A percentile compares a stretch with the other conserved stretches of the same genome.
These are phyloP conservation scores for Aegilops sharonensis DNA, from an alignment of 176 grass and related monocot species.

Conservation along the genomic window DNA sequence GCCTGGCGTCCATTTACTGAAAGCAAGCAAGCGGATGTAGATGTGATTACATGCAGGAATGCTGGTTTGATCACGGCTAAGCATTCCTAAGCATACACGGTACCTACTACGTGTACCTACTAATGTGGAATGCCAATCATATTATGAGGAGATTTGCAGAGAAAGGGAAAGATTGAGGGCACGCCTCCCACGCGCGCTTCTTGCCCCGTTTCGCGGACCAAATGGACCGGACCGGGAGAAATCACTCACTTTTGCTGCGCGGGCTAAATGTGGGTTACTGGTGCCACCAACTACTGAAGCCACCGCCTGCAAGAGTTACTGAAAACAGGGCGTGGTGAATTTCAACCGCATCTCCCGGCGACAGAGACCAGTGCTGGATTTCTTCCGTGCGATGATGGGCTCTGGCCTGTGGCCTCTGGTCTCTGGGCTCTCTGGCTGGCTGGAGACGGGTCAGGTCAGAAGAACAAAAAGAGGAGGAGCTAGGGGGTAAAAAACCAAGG, in stretches of 20 bases:
- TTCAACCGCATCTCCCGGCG: background rate
- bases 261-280: background rate
- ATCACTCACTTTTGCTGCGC: background rate
- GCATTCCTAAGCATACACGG: background rate
- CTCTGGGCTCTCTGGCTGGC: too few species aligned
- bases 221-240: constrained; percentile 3
- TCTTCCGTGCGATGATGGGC: constrained; percentile 20
- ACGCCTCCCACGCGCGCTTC: constrained; percentile 26
- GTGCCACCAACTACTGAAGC: background rate
- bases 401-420: background rate
- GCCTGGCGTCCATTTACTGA: background rate
- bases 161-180: background rate
- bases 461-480: background rate
- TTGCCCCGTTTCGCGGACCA: constrained; percentile 22
- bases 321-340: background rate
- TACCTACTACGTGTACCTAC: background rate
- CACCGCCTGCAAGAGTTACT: background rate
- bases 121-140: background rate
- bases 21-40: background rate
- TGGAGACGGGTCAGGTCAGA: background rate
- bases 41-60: background rate
- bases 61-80: constrained; percentile 19
- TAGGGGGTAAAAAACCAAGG: background rate
- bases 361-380: background rate
- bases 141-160: background rate